A percentile compares a stretch with the other conserved stretches of the same genome.
Conservation (phyloP, 495 filamentous ascomycete genomes). For the Zalerion maritima region DNA sequence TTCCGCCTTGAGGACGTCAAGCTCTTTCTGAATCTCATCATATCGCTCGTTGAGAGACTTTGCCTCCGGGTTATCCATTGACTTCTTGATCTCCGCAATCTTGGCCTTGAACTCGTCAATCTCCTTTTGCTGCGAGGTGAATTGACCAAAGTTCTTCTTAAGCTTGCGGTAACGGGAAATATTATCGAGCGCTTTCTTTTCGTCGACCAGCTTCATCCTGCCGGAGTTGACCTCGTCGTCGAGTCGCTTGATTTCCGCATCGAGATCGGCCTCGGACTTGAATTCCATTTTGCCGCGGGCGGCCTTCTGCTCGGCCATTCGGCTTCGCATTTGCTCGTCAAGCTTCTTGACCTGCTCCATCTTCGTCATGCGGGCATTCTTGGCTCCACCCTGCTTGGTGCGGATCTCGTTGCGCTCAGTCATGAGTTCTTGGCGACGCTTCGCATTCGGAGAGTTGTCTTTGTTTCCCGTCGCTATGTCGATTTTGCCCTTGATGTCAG, state of each 20-base stretch:
- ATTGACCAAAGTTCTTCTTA: conserved; percentile 73
- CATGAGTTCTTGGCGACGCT: conserved; percentile 71
- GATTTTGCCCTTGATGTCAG: conserved; percentile 69
- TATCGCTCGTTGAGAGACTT: conserved; percentile 78
- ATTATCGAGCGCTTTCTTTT: conserved; percentile 82
- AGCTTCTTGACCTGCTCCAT: conserved; percentile 76
- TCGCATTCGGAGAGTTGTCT: conserved; percentile 51
- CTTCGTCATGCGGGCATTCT: conserved; percentile 56
- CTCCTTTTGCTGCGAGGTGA: conserved; percentile 66
- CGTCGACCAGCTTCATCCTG: conserved; percentile 84
- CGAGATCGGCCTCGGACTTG: conserved; percentile 78
- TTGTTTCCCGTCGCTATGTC: conserved; percentile 54
- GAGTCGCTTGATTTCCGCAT: conserved; percentile 61
- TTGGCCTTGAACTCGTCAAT: conserved; percentile 76
- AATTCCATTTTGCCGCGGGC: conserved; percentile 60
- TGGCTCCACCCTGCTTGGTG: conserved; percentile 69
- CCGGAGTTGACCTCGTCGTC: conserved; percentile 75
- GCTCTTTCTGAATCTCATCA: conserved; percentile 63
- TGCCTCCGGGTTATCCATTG: conserved; percentile 80
- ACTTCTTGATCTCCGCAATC: conserved; percentile 72
- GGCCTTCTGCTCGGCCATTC: conserved; percentile 71
- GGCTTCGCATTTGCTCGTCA: conserved; percentile 67
- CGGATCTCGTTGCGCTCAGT: conserved; percentile 57
- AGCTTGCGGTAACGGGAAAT: conserved; percentile 71
- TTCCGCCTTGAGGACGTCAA: conserved; percentile 77